Conservation (phyloP, 306 rosid species). For the Amphicarpaea edgeworthii region DNA sequence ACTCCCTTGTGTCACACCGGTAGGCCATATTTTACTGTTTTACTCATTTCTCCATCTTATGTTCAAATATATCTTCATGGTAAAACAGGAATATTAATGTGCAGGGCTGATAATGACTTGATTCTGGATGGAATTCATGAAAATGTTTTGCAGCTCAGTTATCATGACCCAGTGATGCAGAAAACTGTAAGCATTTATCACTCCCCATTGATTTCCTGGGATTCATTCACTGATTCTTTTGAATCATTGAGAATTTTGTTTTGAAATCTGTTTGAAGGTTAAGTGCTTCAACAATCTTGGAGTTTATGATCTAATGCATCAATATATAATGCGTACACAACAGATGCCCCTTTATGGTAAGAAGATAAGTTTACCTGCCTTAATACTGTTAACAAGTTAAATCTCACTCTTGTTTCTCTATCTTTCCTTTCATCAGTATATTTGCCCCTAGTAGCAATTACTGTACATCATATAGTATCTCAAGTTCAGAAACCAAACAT, state of each 20-base stretch:
- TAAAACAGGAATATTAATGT: slow-evolving; percentile 42
- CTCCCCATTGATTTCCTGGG: slow-evolving; percentile 14
- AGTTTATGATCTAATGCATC: slow-evolving; percentile 75
- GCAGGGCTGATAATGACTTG: slow-evolving; percentile 91
- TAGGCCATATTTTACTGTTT: slow-evolving; percentile 52
- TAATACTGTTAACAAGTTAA: slow-evolving; percentile 35
- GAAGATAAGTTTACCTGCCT: slow-evolving; percentile 34
- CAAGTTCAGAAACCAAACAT: slow-evolving; percentile 92
- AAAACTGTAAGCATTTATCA: slow-evolving; percentile 75
- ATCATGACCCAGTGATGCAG: slow-evolving; percentile 94
- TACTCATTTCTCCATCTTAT: slow-evolving; percentile 4
- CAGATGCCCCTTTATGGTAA: slow-evolving; percentile 78
- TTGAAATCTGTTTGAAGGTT: slow-evolving; percentile 64
- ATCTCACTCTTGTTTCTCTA: slow-evolving; percentile 27
- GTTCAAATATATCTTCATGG: slow-evolving; percentile 13
- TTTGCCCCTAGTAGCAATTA: slow-evolving; percentile 69
- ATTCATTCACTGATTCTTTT: slow-evolving; percentile 42
- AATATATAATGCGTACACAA: slow-evolving; percentile 76
- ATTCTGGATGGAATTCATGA: slow-evolving; percentile 95
- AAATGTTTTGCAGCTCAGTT: slow-evolving; percentile 84
- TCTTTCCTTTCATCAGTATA: slow-evolving; percentile 62
- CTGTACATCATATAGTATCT: slow-evolving; percentile 72
- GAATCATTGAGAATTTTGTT: slow-evolving; percentile 45
- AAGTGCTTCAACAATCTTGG: slow-evolving; percentile 80
- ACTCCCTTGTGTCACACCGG: slow-evolving; percentile 82